Base-by-base conservation (phyloP, 2,329 filamentous ascomycete species). In the Bipolaris cookei region DNA sequence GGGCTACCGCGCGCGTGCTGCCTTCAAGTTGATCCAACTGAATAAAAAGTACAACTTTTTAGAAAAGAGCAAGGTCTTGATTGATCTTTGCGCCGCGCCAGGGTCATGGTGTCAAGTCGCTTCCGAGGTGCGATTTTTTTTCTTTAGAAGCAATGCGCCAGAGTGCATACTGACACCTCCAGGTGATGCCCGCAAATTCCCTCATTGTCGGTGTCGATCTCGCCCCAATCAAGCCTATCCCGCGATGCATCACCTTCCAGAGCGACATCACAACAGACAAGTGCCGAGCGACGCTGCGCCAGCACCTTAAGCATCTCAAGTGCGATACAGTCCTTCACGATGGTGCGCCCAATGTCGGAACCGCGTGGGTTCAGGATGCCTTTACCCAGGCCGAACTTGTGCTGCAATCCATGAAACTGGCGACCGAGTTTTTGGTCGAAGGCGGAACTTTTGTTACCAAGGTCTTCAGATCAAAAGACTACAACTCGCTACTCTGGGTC, bases 11-110 rank as follows among this genome's bases (percentile, higher is more conserved):
- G 94, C 95, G 61, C 87, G 95, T 84, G 93, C 95, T 68, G 93
- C 95, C 54, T 98, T 98, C 85, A 99, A 99, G 81, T 81, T 99
- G 69, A 94, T 99, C 67, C 94, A 99, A 78, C 82, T 99, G 70
- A 99, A 99, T 82, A 97, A 98, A 81, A 98, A 97, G 77, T 99
- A 96, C 89, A 91, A 92, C 67, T 99, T 99, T 79, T 83, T 99
- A 68, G 92, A 98, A 78, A 94, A 96, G 83, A 96, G 92, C 79
- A 96, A 91, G 82, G 95, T 98, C 70, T 82, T 97, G 60, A 84
- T 99, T 76, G 96, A 99, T 88, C 90, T 99, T 75, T 99, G 95
- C 81, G 95, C 95, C 65, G 95, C 95, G 18, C 95, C 95, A 30
- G 95, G 95, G 78, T 69, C 67, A 72, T 71, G 70, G 66, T 68